These are phyloP conservation scores for Amborella trichopoda DNA, from an alignment of 164 flowering plant species.

Conservation along the genomic window DNA sequence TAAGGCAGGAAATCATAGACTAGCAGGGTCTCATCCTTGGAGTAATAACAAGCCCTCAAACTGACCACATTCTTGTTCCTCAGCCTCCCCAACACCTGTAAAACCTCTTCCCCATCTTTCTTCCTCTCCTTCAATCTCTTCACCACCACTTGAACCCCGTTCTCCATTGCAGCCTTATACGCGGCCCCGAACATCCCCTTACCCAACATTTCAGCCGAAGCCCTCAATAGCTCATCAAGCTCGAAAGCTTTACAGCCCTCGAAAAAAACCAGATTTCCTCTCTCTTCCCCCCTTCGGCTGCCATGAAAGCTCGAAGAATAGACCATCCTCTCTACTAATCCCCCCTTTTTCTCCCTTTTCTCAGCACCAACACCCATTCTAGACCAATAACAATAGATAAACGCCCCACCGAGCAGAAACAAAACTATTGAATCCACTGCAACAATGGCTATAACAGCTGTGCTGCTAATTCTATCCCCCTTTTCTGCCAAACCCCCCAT, in stretches of 20 bases:
- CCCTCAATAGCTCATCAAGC: constrained; percentile 33
- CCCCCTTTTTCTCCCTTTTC: background rate
- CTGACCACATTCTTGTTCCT: constrained; percentile 33
- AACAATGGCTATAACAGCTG: constrained; percentile 9
- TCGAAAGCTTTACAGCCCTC: constrained; percentile 24
- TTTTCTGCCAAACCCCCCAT: background rate
- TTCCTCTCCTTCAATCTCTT: constrained; percentile 32
- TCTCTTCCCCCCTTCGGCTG: background rate
- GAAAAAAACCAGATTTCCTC: constrained; percentile 18
- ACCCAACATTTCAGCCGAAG: constrained; percentile 52
- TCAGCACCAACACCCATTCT: background rate
- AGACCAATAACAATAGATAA: constrained; percentile 12
- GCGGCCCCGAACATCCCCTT: constrained; percentile 42
- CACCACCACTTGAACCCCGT: constrained; percentile 24
- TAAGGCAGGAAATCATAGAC: constrained; percentile 37
- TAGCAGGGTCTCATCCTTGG: constrained; percentile 36
- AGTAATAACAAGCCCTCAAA: constrained; percentile 34
- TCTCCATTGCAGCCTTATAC: constrained; percentile 38
- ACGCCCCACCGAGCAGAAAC: constrained; percentile 5
- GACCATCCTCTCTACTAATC: background rate
- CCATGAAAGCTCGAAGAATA: background rate
- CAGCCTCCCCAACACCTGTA: constrained; percentile 30
- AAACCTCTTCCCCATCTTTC: constrained; percentile 9
- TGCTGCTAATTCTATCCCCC: constrained; percentile 1
- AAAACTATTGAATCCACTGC: constrained; percentile 6